Conservation (phyloP, 805 yeast species). For the Diddensiella caesifluorescens region DNA sequence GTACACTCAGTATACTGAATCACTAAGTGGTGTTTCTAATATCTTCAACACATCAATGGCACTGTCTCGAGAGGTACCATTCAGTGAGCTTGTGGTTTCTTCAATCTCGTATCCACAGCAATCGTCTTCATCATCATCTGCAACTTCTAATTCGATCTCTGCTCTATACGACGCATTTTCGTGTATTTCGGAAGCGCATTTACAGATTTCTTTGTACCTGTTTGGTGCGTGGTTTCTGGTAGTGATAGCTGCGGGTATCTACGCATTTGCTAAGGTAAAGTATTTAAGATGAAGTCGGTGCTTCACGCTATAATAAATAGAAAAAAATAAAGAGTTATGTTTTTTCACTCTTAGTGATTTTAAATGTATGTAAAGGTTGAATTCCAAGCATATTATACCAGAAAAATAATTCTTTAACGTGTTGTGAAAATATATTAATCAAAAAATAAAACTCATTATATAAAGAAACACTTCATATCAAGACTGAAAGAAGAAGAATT, state of each 20-base stretch:
- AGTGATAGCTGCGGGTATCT: conserved; percentile 2
- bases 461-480: no score
- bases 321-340: no score
- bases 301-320: no score
- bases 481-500: no score
- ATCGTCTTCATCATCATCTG: not conserved
- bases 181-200: conserved; percentile 9
- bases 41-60: conserved; percentile 1
- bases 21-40: not conserved
- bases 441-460: no score
- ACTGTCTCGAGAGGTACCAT: not conserved
- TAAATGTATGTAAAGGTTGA: no score
- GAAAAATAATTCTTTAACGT: no score
- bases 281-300: no score
- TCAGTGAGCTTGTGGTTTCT: not conserved
- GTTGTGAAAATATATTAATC: no score
- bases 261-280: no score
- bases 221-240: conserved; percentile 11
- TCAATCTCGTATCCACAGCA: not conserved
- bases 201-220: conserved; percentile 3
- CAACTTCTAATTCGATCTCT: not conserved
- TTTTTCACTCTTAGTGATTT: no score
- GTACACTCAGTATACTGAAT: not conserved
- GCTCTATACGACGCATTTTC: conserved; percentile 1
- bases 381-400: no score